Evolutionary conservation across 129 eudicot genomes (phyloP).

Genomic region (Lactuca saligna): DNA sequence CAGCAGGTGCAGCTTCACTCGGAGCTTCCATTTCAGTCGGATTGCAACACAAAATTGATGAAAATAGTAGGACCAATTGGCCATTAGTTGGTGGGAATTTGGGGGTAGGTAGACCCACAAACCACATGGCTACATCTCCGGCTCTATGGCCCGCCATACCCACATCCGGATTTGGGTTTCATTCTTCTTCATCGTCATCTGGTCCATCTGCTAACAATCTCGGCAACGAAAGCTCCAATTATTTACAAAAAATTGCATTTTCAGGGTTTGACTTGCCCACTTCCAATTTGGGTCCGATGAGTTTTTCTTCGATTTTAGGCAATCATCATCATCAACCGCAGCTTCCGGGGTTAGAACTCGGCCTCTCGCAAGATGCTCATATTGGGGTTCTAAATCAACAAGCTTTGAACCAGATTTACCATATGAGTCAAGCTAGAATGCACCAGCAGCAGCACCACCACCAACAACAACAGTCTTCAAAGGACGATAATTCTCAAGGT

Average conservation of each 20-base stretch:
- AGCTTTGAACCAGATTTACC: conserved; percentile 67
- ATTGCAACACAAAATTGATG: conserved; percentile 57
- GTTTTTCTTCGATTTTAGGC: conserved; percentile 71
- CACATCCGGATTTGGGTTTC: conserved; percentile 42
- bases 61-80: conserved; percentile 50
- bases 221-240: conserved; percentile 40
- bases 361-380: conserved; percentile 76
- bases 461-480: conserved; percentile 45
- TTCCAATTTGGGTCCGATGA: conserved; percentile 57
- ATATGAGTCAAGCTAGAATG: conserved; percentile 73
- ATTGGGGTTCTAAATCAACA: conserved; percentile 72
- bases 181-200: conserved; percentile 42
- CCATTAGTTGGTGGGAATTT: conserved; percentile 50
- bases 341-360: conserved; percentile 79
- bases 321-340: conserved; percentile 46
- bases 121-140: conserved; percentile 44
- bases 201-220: conserved; percentile 41
- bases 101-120: conserved; percentile 48
- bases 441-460: conserved; percentile 58
- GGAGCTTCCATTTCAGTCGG: conserved; percentile 48
- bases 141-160: conserved; percentile 50
- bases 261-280: conserved; percentile 65
- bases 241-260: conserved; percentile 60
- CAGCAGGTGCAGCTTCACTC: conserved; percentile 31
- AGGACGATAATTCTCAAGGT: conserved; percentile 87